Evolutionary conservation across 371 early-diverging fungal genomes (phyloP).

Genomic region (Nematocida ausubeli): DNA sequence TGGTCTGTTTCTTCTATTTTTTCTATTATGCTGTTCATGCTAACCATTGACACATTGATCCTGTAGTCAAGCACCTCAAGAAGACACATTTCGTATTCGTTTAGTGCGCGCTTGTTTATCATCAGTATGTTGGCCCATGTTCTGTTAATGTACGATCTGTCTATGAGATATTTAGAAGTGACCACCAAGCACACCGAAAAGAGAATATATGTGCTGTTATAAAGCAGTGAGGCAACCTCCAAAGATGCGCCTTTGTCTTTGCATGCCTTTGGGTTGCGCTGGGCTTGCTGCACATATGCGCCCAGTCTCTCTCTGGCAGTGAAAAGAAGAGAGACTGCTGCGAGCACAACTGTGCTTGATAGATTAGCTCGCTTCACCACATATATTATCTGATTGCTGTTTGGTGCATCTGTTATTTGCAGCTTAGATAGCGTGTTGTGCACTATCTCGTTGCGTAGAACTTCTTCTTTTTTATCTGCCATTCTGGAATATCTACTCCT

Average conservation of each 20-base stretch:
- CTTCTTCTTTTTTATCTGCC: slow-evolving; percentile 15
- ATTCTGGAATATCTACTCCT: slow-evolving; percentile 2
- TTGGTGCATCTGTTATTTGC: slow-evolving; percentile 17
- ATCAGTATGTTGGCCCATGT: slow-evolving; percentile 54
- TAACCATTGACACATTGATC: background rate
- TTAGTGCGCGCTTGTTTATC: slow-evolving; percentile 24
- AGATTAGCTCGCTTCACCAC: slow-evolving; percentile 35
- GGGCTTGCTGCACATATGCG: slow-evolving; percentile 3
- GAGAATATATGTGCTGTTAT: slow-evolving; percentile 11
- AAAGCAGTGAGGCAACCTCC: slow-evolving; percentile 20
- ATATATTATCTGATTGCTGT: slow-evolving; percentile 26
- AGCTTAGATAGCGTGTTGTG: slow-evolving; percentile 33
- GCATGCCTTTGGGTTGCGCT: background rate
- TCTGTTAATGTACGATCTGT: slow-evolving; percentile 45
- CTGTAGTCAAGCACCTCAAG: slow-evolving; percentile 31
- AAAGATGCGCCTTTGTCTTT: background rate
- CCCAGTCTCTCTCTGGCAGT: slow-evolving; percentile 32
- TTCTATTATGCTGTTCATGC: background rate
- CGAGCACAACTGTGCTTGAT: slow-evolving; percentile 48
- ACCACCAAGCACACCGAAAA: slow-evolving; percentile 45
- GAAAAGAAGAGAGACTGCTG: slow-evolving; percentile 36
- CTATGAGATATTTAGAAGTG: slow-evolving; percentile 51
- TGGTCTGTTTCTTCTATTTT: slow-evolving; percentile 3
- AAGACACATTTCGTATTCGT: slow-evolving; percentile 29
- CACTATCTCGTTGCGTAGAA: slow-evolving; percentile 29